Base-by-base conservation (phyloP, 2,329 filamentous ascomycete genomes). In the Monilinia vaccinii-corymbosi region DNA sequence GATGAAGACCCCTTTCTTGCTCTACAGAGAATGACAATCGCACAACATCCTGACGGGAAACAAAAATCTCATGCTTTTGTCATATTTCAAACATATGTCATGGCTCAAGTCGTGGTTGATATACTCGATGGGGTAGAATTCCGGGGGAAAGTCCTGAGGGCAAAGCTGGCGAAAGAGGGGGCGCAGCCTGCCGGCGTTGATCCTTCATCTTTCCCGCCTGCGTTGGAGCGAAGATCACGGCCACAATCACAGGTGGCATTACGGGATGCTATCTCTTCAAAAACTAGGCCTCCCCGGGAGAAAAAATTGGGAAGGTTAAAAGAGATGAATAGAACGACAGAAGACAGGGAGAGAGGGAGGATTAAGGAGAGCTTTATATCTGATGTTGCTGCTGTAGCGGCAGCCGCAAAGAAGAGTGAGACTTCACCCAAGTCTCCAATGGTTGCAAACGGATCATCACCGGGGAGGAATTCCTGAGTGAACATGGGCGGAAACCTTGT, bases 1-100 rank as follows among this genome's bases (percentile, higher is more conserved):
- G 34, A 11, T 38, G 50, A 48, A 47, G 38, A 56, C 36, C 57
- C 44, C 6, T 23, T 60, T n/a, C 11, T 32, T 38, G 23, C 58
- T 38, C 16, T 66, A 10, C 46, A 61, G 36, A 38, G 38, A 16
- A 36, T 67, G 11, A 60, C 65, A 10, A 60, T 68, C 2, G 61
- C 59, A 8, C 59, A 49, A 23, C 45, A 64, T 11, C 52, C n/a
- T 31, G 23, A 44, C 31, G 62, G 62, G 2, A 61, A 46, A 23
- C 60, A 58, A 1, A 64, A 62, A 31, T 61, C 58, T 4, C 64
- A 68, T 40, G 66, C 67, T 0, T 67, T 69, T 31, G 58, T 61
- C 1, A 49, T 62, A 2, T 63, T 68, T 14, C 49, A 60, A 28
- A 61, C 60, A 9, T 48, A 63, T 31, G 4, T 16, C 2, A 60